These are phyloP conservation scores for Russula earlei DNA, from an alignment of 768 basidiomycete genomes.

Conservation along the genomic window DNA sequence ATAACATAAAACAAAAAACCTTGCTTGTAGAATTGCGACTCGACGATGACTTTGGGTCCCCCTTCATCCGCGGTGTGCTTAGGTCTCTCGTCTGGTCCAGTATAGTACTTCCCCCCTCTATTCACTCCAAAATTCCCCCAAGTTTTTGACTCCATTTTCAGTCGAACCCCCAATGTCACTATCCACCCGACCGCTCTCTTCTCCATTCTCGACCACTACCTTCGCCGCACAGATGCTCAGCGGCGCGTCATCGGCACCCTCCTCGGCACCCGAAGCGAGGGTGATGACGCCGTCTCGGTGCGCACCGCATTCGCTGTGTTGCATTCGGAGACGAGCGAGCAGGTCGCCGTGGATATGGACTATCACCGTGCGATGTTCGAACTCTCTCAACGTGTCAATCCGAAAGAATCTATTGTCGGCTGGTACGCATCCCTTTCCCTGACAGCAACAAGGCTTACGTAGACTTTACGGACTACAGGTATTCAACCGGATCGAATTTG, in stretches of 20 bases:
- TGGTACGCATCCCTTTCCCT: constrained; percentile 55
- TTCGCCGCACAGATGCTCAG: constrained; percentile 72
- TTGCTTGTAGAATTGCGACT: no score
- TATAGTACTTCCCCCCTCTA: constrained; percentile 25
- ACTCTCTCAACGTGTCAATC: constrained; percentile 72
- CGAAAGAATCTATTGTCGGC: constrained; percentile 86
- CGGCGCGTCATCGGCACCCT: constrained; percentile 93
- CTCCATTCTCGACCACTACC: constrained; percentile 93
- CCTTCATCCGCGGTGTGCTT: constrained; percentile 38
- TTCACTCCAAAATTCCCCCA: neutral
- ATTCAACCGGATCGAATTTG: constrained; percentile 82
- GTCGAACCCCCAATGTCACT: constrained; percentile 65
- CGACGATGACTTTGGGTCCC: constrained; percentile 43
- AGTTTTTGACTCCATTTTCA: constrained; percentile 24
- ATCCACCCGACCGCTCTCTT: constrained; percentile 91
- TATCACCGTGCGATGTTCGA: constrained; percentile 93
- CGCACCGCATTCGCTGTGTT: constrained; percentile 84
- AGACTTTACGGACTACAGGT: constrained; percentile 84
- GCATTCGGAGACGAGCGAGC: constrained; percentile 85
- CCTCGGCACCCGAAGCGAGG: constrained; percentile 66
- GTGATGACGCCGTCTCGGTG: constrained; percentile 51
- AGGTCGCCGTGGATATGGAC: constrained; percentile 94
- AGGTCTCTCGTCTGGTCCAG: constrained; percentile 27
- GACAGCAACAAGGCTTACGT: constrained; percentile 20
- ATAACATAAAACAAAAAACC: no score